phyloP scores from a whole-genome alignment of 2,329 filamentous ascomycete genomes.

The Pseudocercospora fuligena region DNA sequence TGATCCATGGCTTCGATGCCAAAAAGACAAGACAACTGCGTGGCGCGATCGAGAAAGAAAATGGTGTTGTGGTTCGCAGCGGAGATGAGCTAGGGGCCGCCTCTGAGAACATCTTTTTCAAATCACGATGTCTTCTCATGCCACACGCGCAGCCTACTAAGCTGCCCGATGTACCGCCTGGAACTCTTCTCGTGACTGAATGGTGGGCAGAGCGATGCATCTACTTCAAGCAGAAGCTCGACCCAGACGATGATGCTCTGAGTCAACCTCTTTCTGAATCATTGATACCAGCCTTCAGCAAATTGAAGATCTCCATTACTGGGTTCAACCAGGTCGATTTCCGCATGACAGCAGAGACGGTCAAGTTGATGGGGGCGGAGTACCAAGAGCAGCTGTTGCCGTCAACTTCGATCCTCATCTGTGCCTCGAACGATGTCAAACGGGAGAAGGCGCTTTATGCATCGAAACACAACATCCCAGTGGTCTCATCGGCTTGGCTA shows the following conservation, averaged over 20 bases:
- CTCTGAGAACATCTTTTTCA: constrained; percentile 23
- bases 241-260: constrained; percentile 72
- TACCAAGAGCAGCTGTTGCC: constrained; percentile 79
- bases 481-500: constrained; percentile 83
- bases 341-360: constrained; percentile 78
- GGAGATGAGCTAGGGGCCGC: constrained; percentile 31
- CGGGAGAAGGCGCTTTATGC: constrained; percentile 81
- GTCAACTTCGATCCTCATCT: constrained; percentile 76
- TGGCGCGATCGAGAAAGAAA: constrained; percentile 36
- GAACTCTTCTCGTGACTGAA: constrained; percentile 69
- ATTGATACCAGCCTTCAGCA: constrained; percentile 61
- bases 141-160: constrained; percentile 37
- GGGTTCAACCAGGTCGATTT: constrained; percentile 68
- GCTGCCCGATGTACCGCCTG: constrained; percentile 34
- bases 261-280: constrained; percentile 72
- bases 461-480: constrained; percentile 73
- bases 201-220: constrained; percentile 94
- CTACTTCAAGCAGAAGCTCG: constrained; percentile 71
- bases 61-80: constrained; percentile 36
- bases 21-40: constrained; percentile 28
- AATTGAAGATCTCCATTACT: constrained; percentile 61
- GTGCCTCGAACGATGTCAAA: constrained; percentile 56
- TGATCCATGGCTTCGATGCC: constrained; percentile 36
- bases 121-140: constrained; percentile 36
- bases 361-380: constrained; percentile 71